Conservation (phyloP, 345 rosid species). For the Draba incana region DNA sequence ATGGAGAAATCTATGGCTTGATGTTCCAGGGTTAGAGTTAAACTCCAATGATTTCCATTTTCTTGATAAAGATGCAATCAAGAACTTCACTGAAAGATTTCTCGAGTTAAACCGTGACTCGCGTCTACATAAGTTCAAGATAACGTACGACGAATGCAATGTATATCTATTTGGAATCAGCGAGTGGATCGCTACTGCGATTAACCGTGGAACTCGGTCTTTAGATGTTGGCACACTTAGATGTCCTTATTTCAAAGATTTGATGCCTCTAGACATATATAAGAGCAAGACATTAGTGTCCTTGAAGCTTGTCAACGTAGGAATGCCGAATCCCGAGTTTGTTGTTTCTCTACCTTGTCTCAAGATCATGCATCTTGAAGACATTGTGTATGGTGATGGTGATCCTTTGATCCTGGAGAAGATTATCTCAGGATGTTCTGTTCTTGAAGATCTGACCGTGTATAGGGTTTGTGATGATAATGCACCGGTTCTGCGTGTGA, state of each 20-base stretch:
- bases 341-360: conserved; percentile 18
- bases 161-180: background rate
- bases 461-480: background rate
- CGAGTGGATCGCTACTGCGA: background rate
- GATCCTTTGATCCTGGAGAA: conserved; percentile 8
- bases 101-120: conserved; percentile 1
- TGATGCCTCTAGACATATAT: conserved; percentile 16
- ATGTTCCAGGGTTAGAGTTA: conserved; percentile 18
- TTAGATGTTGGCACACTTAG: background rate
- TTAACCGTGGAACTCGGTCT: background rate
- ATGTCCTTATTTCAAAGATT: background rate
- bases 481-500: background rate
- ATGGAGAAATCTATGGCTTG: conserved; percentile 20
- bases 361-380: conserved; percentile 17
- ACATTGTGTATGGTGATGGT: background rate
- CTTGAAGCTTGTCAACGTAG: conserved; percentile 4
- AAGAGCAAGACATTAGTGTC: conserved; percentile 25
- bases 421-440: conserved; percentile 12
- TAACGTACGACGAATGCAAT: background rate
- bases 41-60: background rate
- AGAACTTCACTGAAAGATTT: conserved; percentile 7
- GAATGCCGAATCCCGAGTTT: background rate
- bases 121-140: conserved; percentile 14
- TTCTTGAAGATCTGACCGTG: conserved; percentile 13
- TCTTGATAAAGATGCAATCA: no score